A percentile compares a stretch with the other conserved stretches of the same genome.
phyloP scores from a whole-genome alignment of 805 yeast species.

The Debaryomyces maramus region DNA sequence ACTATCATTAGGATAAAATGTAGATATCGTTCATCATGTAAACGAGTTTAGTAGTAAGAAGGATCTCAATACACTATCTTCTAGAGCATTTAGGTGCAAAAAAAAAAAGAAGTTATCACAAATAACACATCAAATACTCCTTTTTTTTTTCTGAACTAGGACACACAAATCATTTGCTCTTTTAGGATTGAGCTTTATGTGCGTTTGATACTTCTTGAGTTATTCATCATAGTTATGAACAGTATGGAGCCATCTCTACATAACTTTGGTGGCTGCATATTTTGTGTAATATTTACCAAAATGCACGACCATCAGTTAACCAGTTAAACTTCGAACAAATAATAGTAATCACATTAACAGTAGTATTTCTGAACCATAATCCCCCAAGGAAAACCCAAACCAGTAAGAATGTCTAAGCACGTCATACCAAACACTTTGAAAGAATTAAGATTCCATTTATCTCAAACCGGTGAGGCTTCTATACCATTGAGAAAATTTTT shows the following conservation, averaged over 20 bases:
- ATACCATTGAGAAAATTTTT: slow-evolving; percentile 65
- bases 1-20: no score
- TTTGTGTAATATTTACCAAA: slow-evolving; percentile 34
- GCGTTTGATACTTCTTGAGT: no score
- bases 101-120: no score
- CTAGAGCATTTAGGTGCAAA: no score
- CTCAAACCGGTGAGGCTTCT: slow-evolving; percentile 76
- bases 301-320: slow-evolving; percentile 3
- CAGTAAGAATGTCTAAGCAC: slow-evolving; percentile 37
- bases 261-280: slow-evolving; percentile 6
- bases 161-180: no score
- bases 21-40: no score
- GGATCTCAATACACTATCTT: no score
- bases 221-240: slow-evolving; percentile 3
- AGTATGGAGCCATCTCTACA: slow-evolving; percentile 6
- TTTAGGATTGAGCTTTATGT: no score
- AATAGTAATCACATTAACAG: no score
- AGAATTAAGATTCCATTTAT: slow-evolving; percentile 80
- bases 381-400: not conserved
- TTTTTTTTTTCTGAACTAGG: no score
- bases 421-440: slow-evolving; percentile 57
- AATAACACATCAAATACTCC: no score
- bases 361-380: not conserved
- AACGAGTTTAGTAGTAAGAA: no score
- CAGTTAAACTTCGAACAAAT: slow-evolving; percentile 11